Conservation (phyloP, 108 stramenopile species). For the Conticribra guillardii region DNA sequence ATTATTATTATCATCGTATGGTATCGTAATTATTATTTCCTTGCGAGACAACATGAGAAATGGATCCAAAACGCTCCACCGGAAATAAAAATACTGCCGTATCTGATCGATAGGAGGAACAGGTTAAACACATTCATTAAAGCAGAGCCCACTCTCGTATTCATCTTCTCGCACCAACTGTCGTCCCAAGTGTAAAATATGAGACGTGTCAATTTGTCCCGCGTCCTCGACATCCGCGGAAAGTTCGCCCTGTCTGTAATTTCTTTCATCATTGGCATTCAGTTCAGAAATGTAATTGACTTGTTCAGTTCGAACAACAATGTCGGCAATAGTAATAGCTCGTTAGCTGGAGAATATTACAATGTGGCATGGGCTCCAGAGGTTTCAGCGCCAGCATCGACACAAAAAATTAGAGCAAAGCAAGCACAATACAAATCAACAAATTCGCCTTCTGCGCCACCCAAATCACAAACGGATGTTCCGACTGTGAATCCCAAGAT, state of each 20-base stretch:
- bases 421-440: slow-evolving; percentile 1
- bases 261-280: slow-evolving; percentile 33
- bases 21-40: too few relatives aligned
- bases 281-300: slow-evolving; percentile 5
- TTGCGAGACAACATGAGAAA: too few relatives aligned
- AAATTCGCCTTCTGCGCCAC: too few relatives aligned
- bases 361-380: slow-evolving; percentile 20
- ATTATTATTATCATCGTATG: too few relatives aligned
- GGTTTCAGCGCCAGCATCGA: background rate
- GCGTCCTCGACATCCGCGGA: background rate
- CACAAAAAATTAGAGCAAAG: background rate
- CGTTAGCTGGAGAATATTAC: background rate
- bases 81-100: too few relatives aligned
- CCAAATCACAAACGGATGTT: background rate
- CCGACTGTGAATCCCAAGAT: slow-evolving; percentile 7
- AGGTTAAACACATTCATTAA: too few relatives aligned
- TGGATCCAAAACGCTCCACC: too few relatives aligned
- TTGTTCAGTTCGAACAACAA: slow-evolving; percentile 9
- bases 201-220: background rate
- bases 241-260: slow-evolving; percentile 1
- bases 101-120: too few relatives aligned
- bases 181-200: too few relatives aligned
- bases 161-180: too few relatives aligned
- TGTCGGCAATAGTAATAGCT: background rate
- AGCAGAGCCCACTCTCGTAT: too few relatives aligned